Evolutionary conservation across 164 flowering plant genomes (phyloP), one percentile per base, ranked within the genome.

Genomic region (Umbellularia californica): DNA sequence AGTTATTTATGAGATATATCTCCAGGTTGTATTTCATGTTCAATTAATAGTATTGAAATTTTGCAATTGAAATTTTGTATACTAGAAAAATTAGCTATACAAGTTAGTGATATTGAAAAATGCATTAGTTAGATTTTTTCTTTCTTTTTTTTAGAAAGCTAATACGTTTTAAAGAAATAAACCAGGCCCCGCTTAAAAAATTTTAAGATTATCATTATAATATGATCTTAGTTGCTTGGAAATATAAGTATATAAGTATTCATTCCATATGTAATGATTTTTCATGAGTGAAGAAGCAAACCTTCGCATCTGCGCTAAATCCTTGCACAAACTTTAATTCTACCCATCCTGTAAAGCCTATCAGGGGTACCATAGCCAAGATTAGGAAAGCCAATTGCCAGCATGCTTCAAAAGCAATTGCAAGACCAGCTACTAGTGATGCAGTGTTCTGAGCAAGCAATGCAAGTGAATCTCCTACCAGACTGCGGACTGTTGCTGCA

Each of bases 291-390:
- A 5, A 63, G 50, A 55, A 67, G 33, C 30, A 35, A 28, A 84
- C 88, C 87, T 86, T 81, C 30, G 88, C 82, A 73, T 84, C 82
- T 22, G 83, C 82, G 73, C 80, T 83, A 77, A 84, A 86, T 27
- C 88, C 88, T 80, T 65, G 67, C 79, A 84, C 1, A 74, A 81
- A 83, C 75, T 80, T 80, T 63, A 81, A 10, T 74, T 86, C 83
- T 22, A 77, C 62, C 67, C 72, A 84, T 47, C 82, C 86, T 69
- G 70, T 78, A 15, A 84, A 24, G 47, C 72, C 85, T 15, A 84
- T 2, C 25, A 86, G 71, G n/a, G 88, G 88, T 5, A 84, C 28
- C 80, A 86, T 58, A 3, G 69, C 62, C n/a, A 86, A 75, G 70
- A 86, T 41, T 23, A 84, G 78, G 25, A 86, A 75, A 41, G 88